phyloP scores from a whole-genome alignment of 192 early-diverging fungal species.

The Entophlyctis luteolus region DNA sequence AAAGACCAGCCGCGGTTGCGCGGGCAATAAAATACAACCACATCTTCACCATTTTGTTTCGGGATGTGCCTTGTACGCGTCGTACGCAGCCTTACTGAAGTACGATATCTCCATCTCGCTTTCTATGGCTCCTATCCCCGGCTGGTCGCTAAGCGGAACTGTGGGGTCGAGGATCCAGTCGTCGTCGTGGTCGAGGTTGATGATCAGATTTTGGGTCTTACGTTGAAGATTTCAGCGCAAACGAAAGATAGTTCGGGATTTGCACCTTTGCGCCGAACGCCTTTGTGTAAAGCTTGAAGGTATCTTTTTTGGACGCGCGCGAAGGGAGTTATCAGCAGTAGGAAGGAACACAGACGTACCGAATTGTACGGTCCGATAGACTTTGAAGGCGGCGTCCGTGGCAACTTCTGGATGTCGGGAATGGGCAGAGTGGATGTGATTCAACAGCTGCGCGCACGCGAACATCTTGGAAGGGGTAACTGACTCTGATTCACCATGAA shows the following conservation, averaged over 20 bases:
- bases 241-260: neutral
- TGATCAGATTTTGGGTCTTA: constrained; percentile 78
- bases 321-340: neutral
- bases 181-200: constrained; percentile 76
- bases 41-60: constrained; percentile 84
- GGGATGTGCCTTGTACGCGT: constrained; percentile 69
- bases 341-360: constrained; percentile 42
- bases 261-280: constrained; percentile 69
- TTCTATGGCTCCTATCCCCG: constrained; percentile 29
- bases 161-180: constrained; percentile 27
- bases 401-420: constrained; percentile 62
- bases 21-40: too few relatives aligned
- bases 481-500: too few relatives aligned
- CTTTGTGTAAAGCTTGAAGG: constrained; percentile 71
- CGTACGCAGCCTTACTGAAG: constrained; percentile 70
- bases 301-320: constrained; percentile 45
- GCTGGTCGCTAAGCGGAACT: neutral
- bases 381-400: constrained; percentile 60
- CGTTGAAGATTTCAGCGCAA: neutral
- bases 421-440: too few relatives aligned
- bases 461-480: too few relatives aligned
- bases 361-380: constrained; percentile 63
- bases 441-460: too few relatives aligned
- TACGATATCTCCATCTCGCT: constrained; percentile 84
- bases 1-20: too few relatives aligned